A percentile compares a stretch with the other conserved stretches of the same genome.
phyloP scores from a whole-genome alignment of 352 stramenopile genomes.

The Pythium dissotocum region DNA sequence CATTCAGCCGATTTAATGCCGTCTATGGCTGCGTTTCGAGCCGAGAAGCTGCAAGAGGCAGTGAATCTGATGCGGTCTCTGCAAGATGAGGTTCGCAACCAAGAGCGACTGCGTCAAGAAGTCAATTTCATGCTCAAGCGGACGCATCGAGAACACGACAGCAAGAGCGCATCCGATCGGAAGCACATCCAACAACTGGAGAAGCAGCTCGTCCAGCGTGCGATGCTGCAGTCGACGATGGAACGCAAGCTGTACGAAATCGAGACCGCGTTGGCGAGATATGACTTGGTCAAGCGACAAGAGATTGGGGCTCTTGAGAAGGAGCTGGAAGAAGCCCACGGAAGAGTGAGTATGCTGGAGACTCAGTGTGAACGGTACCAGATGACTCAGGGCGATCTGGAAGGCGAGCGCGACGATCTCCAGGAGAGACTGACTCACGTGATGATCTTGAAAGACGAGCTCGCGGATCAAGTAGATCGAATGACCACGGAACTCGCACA shows the following conservation, averaged over 20 bases:
- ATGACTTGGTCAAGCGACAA: conserved; percentile 49
- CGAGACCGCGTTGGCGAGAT: conserved; percentile 50
- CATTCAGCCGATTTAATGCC: conserved; percentile 68
- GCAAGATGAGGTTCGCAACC: conserved; percentile 65
- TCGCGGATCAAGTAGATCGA: conserved; percentile 56
- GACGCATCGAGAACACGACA: conserved; percentile 73
- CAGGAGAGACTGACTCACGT: conserved; percentile 34
- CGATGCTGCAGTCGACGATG: conserved; percentile 57
- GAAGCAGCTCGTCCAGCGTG: conserved; percentile 70
- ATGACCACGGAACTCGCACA: conserved; percentile 24
- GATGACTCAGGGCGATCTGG: conserved; percentile 31
- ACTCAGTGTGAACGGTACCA: conserved; percentile 41
- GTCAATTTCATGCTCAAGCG: conserved; percentile 73
- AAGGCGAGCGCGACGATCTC: conserved; percentile 39
- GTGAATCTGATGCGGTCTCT: conserved; percentile 46
- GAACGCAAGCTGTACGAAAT: conserved; percentile 79
- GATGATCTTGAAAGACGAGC: conserved; percentile 52
- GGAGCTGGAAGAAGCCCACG: conserved; percentile 34
- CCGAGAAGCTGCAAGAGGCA: conserved; percentile 69
- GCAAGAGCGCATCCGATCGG: conserved; percentile 50
- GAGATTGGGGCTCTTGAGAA: conserved; percentile 40
- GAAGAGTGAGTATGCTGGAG: conserved; percentile 36
- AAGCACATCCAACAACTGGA: conserved; percentile 76
- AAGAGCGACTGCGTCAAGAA: conserved; percentile 59
- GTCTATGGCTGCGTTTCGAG: conserved; percentile 71